These are phyloP conservation scores for Colletotrichum tofieldiae DNA, from an alignment of 2,329 filamentous ascomycete genomes.

Conservation along the genomic window DNA sequence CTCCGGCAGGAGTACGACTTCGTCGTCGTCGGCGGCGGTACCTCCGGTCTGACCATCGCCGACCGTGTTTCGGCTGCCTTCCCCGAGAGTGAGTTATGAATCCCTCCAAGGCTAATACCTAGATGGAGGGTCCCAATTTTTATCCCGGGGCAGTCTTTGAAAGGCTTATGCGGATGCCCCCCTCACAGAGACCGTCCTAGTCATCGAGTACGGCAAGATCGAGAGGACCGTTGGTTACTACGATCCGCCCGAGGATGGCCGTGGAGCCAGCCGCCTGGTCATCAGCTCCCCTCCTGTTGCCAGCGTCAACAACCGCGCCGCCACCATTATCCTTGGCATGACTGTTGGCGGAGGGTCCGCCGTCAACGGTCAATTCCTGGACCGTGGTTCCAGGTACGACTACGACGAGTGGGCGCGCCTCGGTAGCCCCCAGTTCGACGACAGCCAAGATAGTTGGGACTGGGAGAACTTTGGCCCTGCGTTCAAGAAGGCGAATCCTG, in stretches of 20 bases:
- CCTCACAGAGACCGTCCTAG: background rate
- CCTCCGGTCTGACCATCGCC: conserved; percentile 53
- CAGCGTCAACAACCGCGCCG: conserved; percentile 49
- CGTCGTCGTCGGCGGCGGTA: conserved; percentile 52
- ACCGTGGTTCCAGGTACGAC: conserved; percentile 54
- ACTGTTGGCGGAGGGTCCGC: conserved; percentile 55
- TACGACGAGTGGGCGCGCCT: conserved; percentile 55
- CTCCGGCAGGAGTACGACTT: conserved; percentile 51
- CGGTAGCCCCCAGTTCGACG: conserved; percentile 47
- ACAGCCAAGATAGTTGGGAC: conserved; percentile 50
- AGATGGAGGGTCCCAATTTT: background rate
- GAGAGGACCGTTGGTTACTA: conserved; percentile 46
- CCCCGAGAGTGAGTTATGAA: conserved; percentile 45
- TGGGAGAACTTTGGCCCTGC: conserved; percentile 55
- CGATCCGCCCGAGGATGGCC: conserved; percentile 48
- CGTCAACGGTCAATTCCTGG: conserved; percentile 57
- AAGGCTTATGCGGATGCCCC: background rate
- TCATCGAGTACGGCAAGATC: conserved; percentile 5
- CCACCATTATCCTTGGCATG: conserved; percentile 51
- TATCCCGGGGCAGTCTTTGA: background rate
- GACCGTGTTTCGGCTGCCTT: conserved; percentile 52
- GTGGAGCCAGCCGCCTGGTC: conserved; percentile 46
- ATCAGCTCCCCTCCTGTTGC: conserved; percentile 48
- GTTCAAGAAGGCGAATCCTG: conserved; percentile 52
- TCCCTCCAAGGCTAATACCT: background rate